Conservation (phyloP, 2,329 filamentous ascomycete species). For the Keithomyces neogunnii region DNA sequence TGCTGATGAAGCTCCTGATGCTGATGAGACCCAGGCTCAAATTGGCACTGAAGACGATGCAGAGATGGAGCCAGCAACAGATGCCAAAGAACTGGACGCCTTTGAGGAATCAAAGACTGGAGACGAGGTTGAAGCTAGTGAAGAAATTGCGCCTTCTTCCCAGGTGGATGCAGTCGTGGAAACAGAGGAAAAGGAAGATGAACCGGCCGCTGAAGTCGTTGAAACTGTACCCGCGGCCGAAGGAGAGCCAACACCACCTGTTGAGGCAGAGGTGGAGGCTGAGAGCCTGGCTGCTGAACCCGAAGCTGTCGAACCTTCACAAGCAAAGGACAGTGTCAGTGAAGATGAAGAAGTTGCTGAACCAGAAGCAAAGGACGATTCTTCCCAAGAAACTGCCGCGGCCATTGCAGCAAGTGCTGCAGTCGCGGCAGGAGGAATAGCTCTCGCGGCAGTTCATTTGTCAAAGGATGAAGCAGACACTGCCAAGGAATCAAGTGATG, state of each 20-base stretch:
- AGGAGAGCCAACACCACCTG: background rate
- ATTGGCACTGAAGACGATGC: background rate
- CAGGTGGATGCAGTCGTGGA: background rate
- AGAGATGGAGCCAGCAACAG: background rate
- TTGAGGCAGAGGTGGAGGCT: background rate
- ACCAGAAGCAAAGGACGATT: conserved; percentile 8
- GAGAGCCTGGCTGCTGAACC: background rate
- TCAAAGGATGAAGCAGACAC: background rate
- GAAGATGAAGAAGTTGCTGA: conserved; percentile 2
- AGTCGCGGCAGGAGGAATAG: too few species aligned
- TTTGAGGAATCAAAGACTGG: background rate
- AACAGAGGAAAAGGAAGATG: background rate
- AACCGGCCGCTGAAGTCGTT: too few species aligned
- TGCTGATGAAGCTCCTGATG: background rate
- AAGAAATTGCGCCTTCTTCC: background rate
- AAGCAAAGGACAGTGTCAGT: too few species aligned
- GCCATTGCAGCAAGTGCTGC: too few species aligned
- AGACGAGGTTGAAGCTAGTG: background rate
- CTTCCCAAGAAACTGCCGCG: background rate
- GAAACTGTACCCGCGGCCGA: too few species aligned
- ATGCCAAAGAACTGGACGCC: background rate
- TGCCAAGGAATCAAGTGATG: background rate
- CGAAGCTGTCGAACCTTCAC: background rate
- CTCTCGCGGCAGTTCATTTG: too few species aligned
- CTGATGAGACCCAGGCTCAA: background rate